Conservation (phyloP, 2,329 filamentous ascomycete genomes). For the Ilyonectria mors-panacis region DNA sequence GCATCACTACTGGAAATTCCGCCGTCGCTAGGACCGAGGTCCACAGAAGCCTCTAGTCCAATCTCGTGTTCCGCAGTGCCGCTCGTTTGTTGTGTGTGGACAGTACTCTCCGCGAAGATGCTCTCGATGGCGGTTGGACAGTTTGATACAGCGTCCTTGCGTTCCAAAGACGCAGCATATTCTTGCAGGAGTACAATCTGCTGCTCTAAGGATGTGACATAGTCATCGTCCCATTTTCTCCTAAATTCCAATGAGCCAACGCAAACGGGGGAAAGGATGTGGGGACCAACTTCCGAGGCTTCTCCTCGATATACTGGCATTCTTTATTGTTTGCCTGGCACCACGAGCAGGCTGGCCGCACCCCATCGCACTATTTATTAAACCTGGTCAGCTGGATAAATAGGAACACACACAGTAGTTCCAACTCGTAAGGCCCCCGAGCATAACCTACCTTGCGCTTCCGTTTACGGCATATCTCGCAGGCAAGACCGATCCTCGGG, state of each 20-base stretch:
- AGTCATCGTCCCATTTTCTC: constrained; percentile 12
- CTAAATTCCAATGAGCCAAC: not conserved
- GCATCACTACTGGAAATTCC: not conserved
- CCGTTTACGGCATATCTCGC: constrained; percentile 14
- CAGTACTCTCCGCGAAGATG: not conserved
- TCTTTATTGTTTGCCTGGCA: not conserved
- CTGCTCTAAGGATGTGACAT: not conserved
- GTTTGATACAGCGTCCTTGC: not conserved
- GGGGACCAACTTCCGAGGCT: not conserved
- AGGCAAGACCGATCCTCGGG: not conserved
- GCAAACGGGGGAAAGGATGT: not conserved
- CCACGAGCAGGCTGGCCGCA: constrained; percentile 5
- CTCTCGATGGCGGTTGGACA: not conserved
- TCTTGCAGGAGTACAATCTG: constrained; percentile 1
- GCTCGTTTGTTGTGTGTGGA: not conserved
- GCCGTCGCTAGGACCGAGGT: not conserved
- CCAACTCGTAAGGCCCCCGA: too few species aligned
- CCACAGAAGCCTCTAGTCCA: not conserved
- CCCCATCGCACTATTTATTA: not conserved
- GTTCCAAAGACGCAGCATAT: not conserved
- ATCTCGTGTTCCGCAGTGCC: not conserved
- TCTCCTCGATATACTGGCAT: constrained; percentile 4
- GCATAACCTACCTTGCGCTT: constrained; percentile 15
- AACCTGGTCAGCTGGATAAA: not conserved
- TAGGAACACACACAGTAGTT: too few species aligned